These are phyloP conservation scores for Tetragonia tetragonoides DNA, from an alignment of 148 eudicot species.

Conservation along the genomic window DNA sequence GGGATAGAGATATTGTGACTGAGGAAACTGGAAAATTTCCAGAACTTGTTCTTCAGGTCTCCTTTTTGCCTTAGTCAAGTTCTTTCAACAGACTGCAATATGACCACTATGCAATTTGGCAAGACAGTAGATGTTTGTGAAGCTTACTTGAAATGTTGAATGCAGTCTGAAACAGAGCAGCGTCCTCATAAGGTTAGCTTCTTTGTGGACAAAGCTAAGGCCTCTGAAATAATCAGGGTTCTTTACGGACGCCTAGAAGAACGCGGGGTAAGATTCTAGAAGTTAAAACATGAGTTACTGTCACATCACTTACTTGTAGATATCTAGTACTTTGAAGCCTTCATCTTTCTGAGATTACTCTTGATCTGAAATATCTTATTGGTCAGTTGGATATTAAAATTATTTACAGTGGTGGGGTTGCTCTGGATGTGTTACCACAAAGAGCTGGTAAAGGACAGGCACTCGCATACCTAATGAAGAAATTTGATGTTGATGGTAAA, in stretches of 20 bases:
- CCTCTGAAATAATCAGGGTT: conserved; percentile 50
- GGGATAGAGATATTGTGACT: conserved; percentile 52
- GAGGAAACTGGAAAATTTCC: conserved; percentile 57
- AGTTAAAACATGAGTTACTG: too few species aligned
- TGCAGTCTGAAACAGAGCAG: conserved; percentile 66
- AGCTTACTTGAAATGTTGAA: too few species aligned
- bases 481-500: conserved; percentile 50
- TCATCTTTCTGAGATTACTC: background rate
- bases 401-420: conserved; percentile 74
- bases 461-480: conserved; percentile 62
- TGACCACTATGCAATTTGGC: too few species aligned
- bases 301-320: background rate
- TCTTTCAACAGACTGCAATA: too few species aligned
- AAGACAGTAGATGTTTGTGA: too few species aligned
- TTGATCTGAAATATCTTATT: too few species aligned
- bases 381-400: conserved; percentile 65
- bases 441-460: conserved; percentile 85
- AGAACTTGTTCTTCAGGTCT: conserved; percentile 69
- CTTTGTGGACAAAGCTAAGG: conserved; percentile 64
- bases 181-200: conserved; percentile 70
- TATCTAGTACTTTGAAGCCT: background rate
- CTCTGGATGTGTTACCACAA: conserved; percentile 68
- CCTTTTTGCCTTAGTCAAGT: conserved; percentile 7
- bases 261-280: conserved; percentile 61
- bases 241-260: conserved; percentile 48